Percentiles rank a stretch among this genome's conserved stretches.
phyloP scores from a whole-genome alignment of 331 rosid species.

The Pyracantha coccinea region DNA sequence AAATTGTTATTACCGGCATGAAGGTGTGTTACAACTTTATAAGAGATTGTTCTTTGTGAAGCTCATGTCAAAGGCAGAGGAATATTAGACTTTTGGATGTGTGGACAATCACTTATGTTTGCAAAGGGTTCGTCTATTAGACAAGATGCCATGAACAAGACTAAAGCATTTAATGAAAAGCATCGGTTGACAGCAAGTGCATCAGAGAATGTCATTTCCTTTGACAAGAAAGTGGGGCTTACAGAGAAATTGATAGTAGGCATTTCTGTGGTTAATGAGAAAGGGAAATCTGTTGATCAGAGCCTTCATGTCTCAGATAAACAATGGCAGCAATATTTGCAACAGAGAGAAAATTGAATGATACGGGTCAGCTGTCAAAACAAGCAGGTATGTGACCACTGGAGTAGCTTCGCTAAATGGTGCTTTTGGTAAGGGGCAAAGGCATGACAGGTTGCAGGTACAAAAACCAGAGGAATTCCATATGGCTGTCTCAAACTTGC shows the following conservation, averaged over 20 bases:
- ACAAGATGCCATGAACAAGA: constrained; percentile 83
- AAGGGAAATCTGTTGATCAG: constrained; percentile 83
- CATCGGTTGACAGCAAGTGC: constrained; percentile 82
- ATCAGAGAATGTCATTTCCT: constrained; percentile 71
- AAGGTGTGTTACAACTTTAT: too few relatives aligned
- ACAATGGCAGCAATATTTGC: constrained; percentile 89
- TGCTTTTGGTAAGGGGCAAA: constrained; percentile 27
- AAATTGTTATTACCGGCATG: too few relatives aligned
- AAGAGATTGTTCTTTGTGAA: too few relatives aligned
- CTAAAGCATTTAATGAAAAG: constrained; percentile 92
- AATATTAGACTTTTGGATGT: constrained; percentile 22
- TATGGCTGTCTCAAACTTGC: constrained; percentile 70
- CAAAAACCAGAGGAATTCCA: constrained; percentile 89
- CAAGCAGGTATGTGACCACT: constrained; percentile 37
- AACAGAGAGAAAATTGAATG: constrained; percentile 77
- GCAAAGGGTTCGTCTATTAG: constrained; percentile 79
- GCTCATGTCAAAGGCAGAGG: too few relatives aligned
- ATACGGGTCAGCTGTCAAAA: constrained; percentile 91
- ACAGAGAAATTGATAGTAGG: constrained; percentile 78
- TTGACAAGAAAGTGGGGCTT: constrained; percentile 76
- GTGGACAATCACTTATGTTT: constrained; percentile 44
- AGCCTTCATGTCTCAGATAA: constrained; percentile 82
- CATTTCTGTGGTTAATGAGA: constrained; percentile 76
- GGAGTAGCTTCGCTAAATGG: neutral
- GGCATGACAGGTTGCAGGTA: constrained; percentile 27